These are phyloP conservation scores for Penicillium sp. DNA, from an alignment of 2,329 filamentous ascomycete genomes.

Conservation along the genomic window DNA sequence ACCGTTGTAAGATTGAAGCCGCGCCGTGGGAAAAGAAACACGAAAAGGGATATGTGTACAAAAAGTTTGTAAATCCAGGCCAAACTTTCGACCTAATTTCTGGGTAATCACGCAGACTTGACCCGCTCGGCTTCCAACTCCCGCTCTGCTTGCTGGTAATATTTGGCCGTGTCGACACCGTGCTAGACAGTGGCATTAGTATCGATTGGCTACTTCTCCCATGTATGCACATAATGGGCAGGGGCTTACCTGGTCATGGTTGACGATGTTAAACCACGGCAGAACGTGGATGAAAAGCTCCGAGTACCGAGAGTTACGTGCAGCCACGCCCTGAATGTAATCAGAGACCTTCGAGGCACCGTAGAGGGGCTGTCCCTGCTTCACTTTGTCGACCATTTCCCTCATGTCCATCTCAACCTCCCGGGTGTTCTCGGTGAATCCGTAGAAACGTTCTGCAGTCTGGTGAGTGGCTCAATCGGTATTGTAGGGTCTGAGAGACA, in stretches of 20 bases:
- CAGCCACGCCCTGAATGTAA: slow-evolving; percentile 90
- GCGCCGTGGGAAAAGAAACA: slow-evolving; percentile 22
- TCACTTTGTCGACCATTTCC: slow-evolving; percentile 97
- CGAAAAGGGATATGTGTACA: slow-evolving; percentile 29
- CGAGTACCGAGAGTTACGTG: slow-evolving; percentile 88
- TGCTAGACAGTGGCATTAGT: slow-evolving; percentile 56
- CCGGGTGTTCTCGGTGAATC: slow-evolving; percentile 84
- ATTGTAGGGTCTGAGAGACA: slow-evolving; percentile 40
- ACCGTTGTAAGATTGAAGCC: slow-evolving; percentile 23
- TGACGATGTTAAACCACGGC: slow-evolving; percentile 98
- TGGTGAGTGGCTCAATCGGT: slow-evolving; percentile 8
- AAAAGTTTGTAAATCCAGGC: slow-evolving; percentile 17
- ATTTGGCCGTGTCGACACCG: slow-evolving; percentile 96
- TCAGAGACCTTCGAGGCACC: slow-evolving; percentile 74
- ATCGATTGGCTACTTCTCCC: neutral
- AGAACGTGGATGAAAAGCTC: slow-evolving; percentile 79
- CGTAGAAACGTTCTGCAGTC: slow-evolving; percentile 83
- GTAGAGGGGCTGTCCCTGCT: slow-evolving; percentile 85
- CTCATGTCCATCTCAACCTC: slow-evolving; percentile 96
- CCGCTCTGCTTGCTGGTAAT: slow-evolving; percentile 91
- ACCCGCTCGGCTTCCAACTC: slow-evolving; percentile 79
- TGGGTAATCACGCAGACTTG: slow-evolving; percentile 25
- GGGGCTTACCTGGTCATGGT: slow-evolving; percentile 69
- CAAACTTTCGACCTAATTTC: slow-evolving; percentile 10
- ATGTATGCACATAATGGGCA: neutral